phyloP scores from a whole-genome alignment of 306 rosid genomes.

The Pyrus pyrifolia region DNA sequence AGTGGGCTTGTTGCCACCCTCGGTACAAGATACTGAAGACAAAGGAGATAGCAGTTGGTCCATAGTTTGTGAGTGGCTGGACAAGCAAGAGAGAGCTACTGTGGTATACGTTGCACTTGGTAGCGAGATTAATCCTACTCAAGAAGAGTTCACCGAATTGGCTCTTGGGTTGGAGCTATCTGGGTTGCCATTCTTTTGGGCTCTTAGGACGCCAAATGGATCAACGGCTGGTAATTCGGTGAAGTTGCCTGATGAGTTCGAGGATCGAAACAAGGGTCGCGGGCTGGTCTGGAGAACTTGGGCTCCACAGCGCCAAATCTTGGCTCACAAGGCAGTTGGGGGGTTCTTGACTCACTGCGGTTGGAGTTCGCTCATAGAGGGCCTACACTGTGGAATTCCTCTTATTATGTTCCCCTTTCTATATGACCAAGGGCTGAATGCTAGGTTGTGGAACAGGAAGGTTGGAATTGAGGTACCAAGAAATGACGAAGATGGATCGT shows the following conservation, averaged over 20 bases:
- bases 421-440: constrained; percentile 19
- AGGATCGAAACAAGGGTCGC: constrained; percentile 31
- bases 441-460: constrained; percentile 22
- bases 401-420: constrained; percentile 11
- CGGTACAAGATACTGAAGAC: neutral
- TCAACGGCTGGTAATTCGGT: neutral
- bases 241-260: constrained; percentile 46
- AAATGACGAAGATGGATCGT: constrained; percentile 24
- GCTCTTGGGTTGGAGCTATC: constrained; percentile 47
- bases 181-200: constrained; percentile 56
- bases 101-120: constrained; percentile 62
- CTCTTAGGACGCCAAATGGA: constrained; percentile 17
- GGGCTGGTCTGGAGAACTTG: constrained; percentile 42
- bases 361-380: constrained; percentile 43
- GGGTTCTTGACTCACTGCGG: constrained; percentile 53
- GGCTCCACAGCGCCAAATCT: constrained; percentile 50
- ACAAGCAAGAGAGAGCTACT: constrained; percentile 12
- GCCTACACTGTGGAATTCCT: neutral
- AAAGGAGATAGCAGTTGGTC: constrained; percentile 10
- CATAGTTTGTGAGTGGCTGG: constrained; percentile 11
- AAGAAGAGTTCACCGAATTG: constrained; percentile 24
- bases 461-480: constrained; percentile 25
- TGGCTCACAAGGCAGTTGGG: constrained; percentile 43
- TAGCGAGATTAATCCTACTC: constrained; percentile 23
- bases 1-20: constrained; percentile 20